These are phyloP conservation scores for Cercophora sp. DNA, from an alignment of 495 filamentous ascomycete species.

Conservation along the genomic window DNA sequence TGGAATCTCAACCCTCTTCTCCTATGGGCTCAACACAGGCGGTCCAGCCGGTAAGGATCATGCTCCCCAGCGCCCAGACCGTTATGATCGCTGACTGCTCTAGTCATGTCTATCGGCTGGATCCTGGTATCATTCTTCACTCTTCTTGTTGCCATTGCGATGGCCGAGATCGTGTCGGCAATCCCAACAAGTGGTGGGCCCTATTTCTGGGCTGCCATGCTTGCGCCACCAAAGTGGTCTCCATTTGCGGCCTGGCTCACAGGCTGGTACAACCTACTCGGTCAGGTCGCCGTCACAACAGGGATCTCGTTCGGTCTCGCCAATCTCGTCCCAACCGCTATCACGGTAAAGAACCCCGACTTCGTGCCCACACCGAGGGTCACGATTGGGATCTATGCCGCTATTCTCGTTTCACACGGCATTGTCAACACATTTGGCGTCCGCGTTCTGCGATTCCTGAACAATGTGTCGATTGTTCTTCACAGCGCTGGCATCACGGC, in stretches of 20 bases:
- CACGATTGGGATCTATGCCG: conserved; percentile 61
- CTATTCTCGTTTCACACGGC: conserved; percentile 52
- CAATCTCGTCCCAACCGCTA: conserved; percentile 55
- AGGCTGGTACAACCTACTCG: conserved; percentile 60
- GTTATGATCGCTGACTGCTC: not conserved
- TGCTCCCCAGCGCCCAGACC: not conserved
- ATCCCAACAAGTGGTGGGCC: conserved; percentile 62
- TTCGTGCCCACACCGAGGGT: conserved; percentile 47
- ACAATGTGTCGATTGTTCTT: conserved; percentile 58
- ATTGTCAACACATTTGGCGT: conserved; percentile 60
- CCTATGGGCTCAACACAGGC: conserved; percentile 54
- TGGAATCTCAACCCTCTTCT: conserved; percentile 55
- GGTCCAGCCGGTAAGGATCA: conserved; percentile 51
- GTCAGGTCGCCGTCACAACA: conserved; percentile 63
- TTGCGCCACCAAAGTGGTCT: conserved; percentile 51
- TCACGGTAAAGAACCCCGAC: conserved; percentile 48
- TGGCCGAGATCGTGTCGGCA: conserved; percentile 65
- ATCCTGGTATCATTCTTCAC: conserved; percentile 34
- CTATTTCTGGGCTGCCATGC: conserved; percentile 64
- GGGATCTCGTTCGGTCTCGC: conserved; percentile 66
- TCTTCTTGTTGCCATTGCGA: conserved; percentile 49
- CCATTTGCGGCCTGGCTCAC: conserved; percentile 64
- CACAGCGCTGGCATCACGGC: conserved; percentile 56
- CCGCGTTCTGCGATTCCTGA: conserved; percentile 52
- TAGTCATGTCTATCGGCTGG: conserved; percentile 43